Percentiles rank a stretch among this genome's conserved stretches.
Conservation (phyloP, 306 rosid species). For the Lithocarpus polystachyus region DNA sequence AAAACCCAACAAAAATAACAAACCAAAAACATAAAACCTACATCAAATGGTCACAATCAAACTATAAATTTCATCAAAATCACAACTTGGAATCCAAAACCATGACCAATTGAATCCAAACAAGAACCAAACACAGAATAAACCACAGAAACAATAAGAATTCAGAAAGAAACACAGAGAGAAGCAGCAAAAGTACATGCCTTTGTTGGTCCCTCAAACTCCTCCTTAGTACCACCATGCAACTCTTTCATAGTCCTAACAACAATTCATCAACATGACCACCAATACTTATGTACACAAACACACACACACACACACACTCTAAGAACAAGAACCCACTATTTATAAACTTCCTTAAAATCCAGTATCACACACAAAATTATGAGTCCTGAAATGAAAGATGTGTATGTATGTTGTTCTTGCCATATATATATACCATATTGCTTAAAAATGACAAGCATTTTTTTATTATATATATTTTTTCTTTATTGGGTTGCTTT, state of each 20-base stretch:
- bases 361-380: background rate
- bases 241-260: conserved; percentile 1
- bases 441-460: background rate
- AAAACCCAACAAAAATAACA: background rate
- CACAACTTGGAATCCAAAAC: too few relatives aligned
- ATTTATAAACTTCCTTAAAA: background rate
- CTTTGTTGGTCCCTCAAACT: background rate
- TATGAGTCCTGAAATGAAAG: background rate
- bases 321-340: background rate
- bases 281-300: background rate
- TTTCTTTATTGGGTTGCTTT: background rate
- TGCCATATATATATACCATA: background rate
- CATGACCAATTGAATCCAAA: background rate
- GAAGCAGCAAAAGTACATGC: conserved; percentile 4
- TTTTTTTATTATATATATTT: background rate
- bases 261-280: background rate
- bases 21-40: background rate
- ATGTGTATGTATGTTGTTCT: background rate
- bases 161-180: background rate
- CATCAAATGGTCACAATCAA: background rate
- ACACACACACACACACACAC: background rate
- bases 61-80: background rate
- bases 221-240: background rate
- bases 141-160: background rate
- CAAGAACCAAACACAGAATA: background rate